Percentiles rank a stretch among this genome's conserved stretches.
Conservation (phyloP, 2,329 filamentous ascomycete genomes). For the Cercospora brassicicola region DNA sequence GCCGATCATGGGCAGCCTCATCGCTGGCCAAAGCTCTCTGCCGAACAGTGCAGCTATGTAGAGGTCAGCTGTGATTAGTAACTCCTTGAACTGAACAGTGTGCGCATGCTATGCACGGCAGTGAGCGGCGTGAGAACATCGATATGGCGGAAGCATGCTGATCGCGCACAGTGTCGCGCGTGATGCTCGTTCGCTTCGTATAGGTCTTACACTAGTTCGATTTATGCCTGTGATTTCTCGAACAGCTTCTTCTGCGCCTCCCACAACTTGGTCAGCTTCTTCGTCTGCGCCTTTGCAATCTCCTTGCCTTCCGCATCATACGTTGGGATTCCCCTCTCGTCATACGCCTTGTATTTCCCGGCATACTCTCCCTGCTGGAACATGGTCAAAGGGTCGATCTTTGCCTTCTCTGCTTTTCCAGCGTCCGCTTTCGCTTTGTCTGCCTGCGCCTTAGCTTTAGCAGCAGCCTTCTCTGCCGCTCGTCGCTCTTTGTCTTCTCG, state of each 20-base stretch:
- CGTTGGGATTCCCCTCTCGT: slow-evolving; percentile 76
- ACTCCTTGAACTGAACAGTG: neutral
- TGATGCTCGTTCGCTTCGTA: neutral
- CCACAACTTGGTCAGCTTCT: slow-evolving; percentile 88
- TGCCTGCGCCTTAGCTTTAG: slow-evolving; percentile 53
- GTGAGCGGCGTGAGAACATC: neutral
- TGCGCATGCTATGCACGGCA: neutral
- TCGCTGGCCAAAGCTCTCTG: neutral
- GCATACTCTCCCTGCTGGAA: slow-evolving; percentile 59
- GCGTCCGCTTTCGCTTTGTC: slow-evolving; percentile 52
- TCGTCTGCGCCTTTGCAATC: slow-evolving; percentile 73
- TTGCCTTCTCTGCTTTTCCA: slow-evolving; percentile 56
- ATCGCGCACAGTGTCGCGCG: neutral
- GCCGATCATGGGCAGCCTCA: neutral
- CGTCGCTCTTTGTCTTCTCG: slow-evolving; percentile 55
- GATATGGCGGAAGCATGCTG: neutral
- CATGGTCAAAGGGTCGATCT: slow-evolving; percentile 59
- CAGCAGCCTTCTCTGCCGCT: slow-evolving; percentile 50
- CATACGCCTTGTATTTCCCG: slow-evolving; percentile 77
- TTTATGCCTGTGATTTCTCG: slow-evolving; percentile 55
- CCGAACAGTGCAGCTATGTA: neutral
- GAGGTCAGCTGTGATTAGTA: neutral
- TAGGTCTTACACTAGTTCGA: neutral
- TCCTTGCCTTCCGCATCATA: slow-evolving; percentile 76
- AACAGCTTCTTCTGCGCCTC: slow-evolving; percentile 84